These are phyloP conservation scores for Yueomyces sinensis DNA, from an alignment of 805 yeast genomes.

Conservation along the genomic window DNA sequence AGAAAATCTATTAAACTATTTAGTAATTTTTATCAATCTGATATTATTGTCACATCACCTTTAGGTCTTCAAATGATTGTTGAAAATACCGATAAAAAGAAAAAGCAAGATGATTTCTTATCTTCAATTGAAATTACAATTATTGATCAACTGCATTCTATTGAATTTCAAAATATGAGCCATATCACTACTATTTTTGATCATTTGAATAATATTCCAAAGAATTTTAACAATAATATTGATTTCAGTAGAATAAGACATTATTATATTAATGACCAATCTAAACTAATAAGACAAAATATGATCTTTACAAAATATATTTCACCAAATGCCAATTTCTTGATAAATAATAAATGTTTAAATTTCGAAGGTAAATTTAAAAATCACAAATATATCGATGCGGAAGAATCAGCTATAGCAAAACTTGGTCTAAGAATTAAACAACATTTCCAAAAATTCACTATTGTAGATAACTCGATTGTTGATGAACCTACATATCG, in stretches of 20 bases:
- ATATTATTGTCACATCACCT: slow-evolving; percentile 83
- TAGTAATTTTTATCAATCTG: slow-evolving; percentile 73
- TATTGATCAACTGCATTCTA: slow-evolving; percentile 72
- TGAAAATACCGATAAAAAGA: slow-evolving; percentile 44
- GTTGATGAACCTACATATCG: slow-evolving; percentile 68
- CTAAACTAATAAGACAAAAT: slow-evolving; percentile 60
- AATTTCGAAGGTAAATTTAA: slow-evolving; percentile 52
- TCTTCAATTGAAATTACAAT: slow-evolving; percentile 77
- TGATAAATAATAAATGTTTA: slow-evolving; percentile 34
- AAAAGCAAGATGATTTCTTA: slow-evolving; percentile 66
- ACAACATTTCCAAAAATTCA: slow-evolving; percentile 64
- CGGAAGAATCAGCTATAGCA: slow-evolving; percentile 42
- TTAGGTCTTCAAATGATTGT: slow-evolving; percentile 72
- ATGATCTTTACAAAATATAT: slow-evolving; percentile 60
- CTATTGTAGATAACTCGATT: slow-evolving; percentile 32
- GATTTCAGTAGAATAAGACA: slow-evolving; percentile 86
- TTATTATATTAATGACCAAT: slow-evolving; percentile 85
- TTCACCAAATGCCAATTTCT: slow-evolving; percentile 70
- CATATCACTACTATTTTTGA: slow-evolving; percentile 62
- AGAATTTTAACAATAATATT: slow-evolving; percentile 54
- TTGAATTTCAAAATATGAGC: slow-evolving; percentile 89
- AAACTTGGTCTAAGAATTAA: slow-evolving; percentile 52
- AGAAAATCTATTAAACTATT: slow-evolving; percentile 76
- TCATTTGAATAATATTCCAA: slow-evolving; percentile 65
- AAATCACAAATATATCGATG: slow-evolving; percentile 34